Evolutionary conservation across 352 stramenopile genomes (phyloP).

Genomic region (Globisporangium spinosum): DNA sequence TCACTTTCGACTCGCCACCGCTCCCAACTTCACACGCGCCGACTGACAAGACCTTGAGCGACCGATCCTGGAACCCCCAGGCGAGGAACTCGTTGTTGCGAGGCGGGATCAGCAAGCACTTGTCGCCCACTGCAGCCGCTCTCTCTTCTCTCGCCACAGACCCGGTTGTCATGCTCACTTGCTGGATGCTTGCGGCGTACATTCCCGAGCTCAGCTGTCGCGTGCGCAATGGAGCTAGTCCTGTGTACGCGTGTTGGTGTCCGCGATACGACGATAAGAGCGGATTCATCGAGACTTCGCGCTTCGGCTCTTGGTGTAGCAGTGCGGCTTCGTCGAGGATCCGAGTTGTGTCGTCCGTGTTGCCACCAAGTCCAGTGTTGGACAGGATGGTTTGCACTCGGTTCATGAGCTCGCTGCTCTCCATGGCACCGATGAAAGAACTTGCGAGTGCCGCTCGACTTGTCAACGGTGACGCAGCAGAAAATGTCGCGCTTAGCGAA

Average conservation of each 20-base stretch:
- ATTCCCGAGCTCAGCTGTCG: slow-evolving; percentile 32
- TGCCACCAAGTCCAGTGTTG: slow-evolving; percentile 26
- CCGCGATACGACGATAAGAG: slow-evolving; percentile 42
- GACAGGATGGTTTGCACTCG: slow-evolving; percentile 71
- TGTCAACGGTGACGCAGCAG: slow-evolving; percentile 24
- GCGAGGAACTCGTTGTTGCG: slow-evolving; percentile 63
- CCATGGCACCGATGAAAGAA: slow-evolving; percentile 46
- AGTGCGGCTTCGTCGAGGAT: slow-evolving; percentile 50
- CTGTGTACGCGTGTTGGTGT: slow-evolving; percentile 6
- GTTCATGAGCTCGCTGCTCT: slow-evolving; percentile 58
- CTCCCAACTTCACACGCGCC: slow-evolving; percentile 38
- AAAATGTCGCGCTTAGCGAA: background rate
- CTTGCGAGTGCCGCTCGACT: slow-evolving; percentile 34
- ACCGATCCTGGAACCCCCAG: slow-evolving; percentile 65
- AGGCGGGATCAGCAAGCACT: slow-evolving; percentile 60
- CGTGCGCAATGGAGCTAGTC: slow-evolving; percentile 12
- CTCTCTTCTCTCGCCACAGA: slow-evolving; percentile 51
- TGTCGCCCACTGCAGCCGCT: slow-evolving; percentile 34
- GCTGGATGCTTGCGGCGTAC: slow-evolving; percentile 31
- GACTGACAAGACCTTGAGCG: slow-evolving; percentile 54
- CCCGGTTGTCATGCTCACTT: slow-evolving; percentile 43
- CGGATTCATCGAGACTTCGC: slow-evolving; percentile 41
- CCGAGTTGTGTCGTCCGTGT: slow-evolving; percentile 22
- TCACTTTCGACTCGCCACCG: slow-evolving; percentile 51
- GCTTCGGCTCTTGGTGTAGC: slow-evolving; percentile 48